Evolutionary conservation across 805 yeast species (phyloP), one percentile per base, ranked within the genome.

Genomic region (Saitoella complicata): DNA sequence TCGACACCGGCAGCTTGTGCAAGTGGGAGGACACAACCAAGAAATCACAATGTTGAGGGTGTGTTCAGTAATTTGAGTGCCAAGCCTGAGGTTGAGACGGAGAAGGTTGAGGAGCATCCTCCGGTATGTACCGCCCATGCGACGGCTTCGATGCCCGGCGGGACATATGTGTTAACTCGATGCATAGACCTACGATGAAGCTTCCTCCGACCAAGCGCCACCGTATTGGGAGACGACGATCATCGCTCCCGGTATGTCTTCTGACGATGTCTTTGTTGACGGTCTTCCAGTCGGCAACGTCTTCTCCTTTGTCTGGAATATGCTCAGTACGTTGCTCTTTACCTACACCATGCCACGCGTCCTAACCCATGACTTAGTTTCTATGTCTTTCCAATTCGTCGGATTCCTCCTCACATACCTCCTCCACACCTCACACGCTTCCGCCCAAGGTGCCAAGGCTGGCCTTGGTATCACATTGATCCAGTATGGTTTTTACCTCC

Each of bases 201-300:
- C 95, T 0, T 84, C 95, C 0, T 80, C 85, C 3, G 98, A 91
- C 58, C 74, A 91, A 10, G 76, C 93, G 0, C 98, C 98, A 0
- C 94, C 95, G 37, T 91, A 91, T 62, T 91, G 96, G 94, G 98
- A 91, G 61, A 75, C 87, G 6, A 75, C 91, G 0, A 76, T 84
- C 38, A 70, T 86, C 57, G 73, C 84, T 5, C 82, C 94, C 5
- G 85, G 79, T 6, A 66, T 67, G 60, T 69, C 67, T 34, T 78
- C 74, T 45, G 96, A 91, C 57, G 97, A 88, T 60, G 78, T 91
- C 12, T 84, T 84, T 61, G 85, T 91, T 32, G 95, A 88, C 53
- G 97, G 96, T 0, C 67, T 91, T 52, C 97, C 98, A 0, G 97
- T 88, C 32, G 98, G 98, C 2, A 81, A 81, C 55, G 59, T 82